Evolutionary conservation across 495 filamentous ascomycete species (phyloP), one percentile per base, ranked within the genome.

Genomic region (Haplographium delicatum): DNA sequence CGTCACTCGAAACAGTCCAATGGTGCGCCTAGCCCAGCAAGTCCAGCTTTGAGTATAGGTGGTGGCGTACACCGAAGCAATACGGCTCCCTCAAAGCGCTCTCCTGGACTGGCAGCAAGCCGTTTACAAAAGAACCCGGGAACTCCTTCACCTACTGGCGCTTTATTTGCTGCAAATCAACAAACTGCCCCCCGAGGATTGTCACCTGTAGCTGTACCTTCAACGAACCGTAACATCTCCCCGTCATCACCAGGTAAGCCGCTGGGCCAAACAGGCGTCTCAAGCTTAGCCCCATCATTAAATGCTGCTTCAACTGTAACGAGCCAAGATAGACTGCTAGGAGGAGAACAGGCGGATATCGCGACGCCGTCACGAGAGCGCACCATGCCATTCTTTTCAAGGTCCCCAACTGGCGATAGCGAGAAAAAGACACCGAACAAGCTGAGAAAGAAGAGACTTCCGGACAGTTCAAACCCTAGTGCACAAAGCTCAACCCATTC

Each of bases 51-150:
- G 26, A 51, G 68, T 5, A 53, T 67, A 5, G 72, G 71, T 22
- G 73, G 79, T 53, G 89, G 89, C 6, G 75, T 98, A 30, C 84
- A 86, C 52, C 76, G 93, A 58, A 96, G 91, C 68, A 98, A 97
- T 66, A 98, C 93, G 7, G 69, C 96, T 15, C 93, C 93, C n/a
- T 91, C 90, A 2, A 93, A 94, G 64, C 88, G 82, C 69, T 90
- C 91, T 1, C 88, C 91, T 15, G 82, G 76, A 10, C 57, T 91
- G 20, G 68, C 76, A 16, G 70, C 77, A 4, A 68, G 70, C 8
- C 49, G 60, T 23, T 20, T 60, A 35, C 53, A 60, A 27, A 63
- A 60, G 50, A 43, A 46, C 19, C 54, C 60, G 3, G 54, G 42
- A 16, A 50, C 56, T 26, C 47, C 50, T 24, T 63, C 60, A 20